Conservation (phyloP, 2,329 filamentous ascomycete species). For the Boeremia exigua region DNA sequence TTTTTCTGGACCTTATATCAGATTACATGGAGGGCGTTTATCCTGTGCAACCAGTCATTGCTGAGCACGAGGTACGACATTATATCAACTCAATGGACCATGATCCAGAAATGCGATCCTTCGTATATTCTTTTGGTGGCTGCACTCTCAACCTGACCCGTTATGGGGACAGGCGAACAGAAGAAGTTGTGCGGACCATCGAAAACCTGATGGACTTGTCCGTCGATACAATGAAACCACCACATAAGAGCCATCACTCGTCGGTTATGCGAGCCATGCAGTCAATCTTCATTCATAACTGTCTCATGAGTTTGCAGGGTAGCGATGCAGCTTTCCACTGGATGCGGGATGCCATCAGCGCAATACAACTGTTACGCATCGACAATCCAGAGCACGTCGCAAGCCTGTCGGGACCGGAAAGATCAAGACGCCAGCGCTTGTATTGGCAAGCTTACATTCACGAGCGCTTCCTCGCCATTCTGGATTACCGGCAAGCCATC, state of each 20-base stretch:
- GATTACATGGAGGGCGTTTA: conserved; percentile 55
- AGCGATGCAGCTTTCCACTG: conserved; percentile 59
- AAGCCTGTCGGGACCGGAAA: conserved; percentile 44
- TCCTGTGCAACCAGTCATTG: conserved; percentile 56
- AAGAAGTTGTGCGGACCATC: conserved; percentile 42
- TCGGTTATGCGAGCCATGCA: conserved; percentile 57
- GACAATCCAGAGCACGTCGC: conserved; percentile 48
- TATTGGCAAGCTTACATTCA: conserved; percentile 65
- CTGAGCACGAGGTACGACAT: conserved; percentile 48
- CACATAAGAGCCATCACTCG: conserved; percentile 48
- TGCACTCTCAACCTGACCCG: conserved; percentile 54
- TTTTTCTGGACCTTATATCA: conserved; percentile 53
- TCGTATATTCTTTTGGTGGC: conserved; percentile 55
- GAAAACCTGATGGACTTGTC: conserved; percentile 44
- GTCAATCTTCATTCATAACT: conserved; percentile 62
- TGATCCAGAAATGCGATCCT: conserved; percentile 49
- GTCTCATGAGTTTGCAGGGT: conserved; percentile 57
- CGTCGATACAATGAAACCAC: conserved; percentile 47
- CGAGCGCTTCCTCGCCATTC: conserved; percentile 62
- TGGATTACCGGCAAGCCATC: conserved; percentile 55
- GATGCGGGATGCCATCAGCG: conserved; percentile 58
- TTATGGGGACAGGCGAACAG: conserved; percentile 40
- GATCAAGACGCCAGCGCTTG: conserved; percentile 55
- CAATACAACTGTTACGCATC: conserved; percentile 47
- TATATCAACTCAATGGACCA: conserved; percentile 48